Base-by-base conservation (phyloP, 805 yeast species). In the Cyberlindnera euphorbiiphila region DNA sequence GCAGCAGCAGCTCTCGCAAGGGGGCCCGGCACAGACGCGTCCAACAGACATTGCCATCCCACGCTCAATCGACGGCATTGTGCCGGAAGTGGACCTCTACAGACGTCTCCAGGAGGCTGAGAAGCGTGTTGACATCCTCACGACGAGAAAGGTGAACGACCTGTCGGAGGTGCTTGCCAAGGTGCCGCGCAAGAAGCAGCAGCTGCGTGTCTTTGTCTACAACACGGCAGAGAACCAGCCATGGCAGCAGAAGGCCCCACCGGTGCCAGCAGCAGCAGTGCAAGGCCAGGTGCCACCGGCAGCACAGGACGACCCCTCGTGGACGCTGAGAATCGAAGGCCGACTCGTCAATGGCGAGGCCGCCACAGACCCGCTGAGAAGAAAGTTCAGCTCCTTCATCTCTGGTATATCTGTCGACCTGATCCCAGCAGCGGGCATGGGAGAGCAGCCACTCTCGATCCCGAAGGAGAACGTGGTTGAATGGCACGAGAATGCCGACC, bases 171-270 rank as follows among this genome's bases (percentile, higher is more conserved):
- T 67, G 58, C 64, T 69, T 43, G 70, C 69, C 39, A 71, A 65
- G 49, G 51, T 63, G 24, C 52, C 51, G 7, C 53, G 49, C 21
- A 74, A 74, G 45, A 76, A 76, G 25, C 81, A 83, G 36, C 69
- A 72, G 11, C 69, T 93, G 50, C 75, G 98, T 39, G 74, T 93
- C 13, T 91, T 80, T 55, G 69, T 93, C 14, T 87, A 89, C 53
- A 87, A 85, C 56, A 81, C 86, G 5, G 68, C 83, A 21, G 85
- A 81, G 44, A 85, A 85, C 57, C 98, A 91, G 63, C 85, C 91
- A 29, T 93, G 98, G 98, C 91, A 84, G 25, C 89, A 96, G 95
- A n/a, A n/a, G n/a, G n/a, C n/a, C n/a, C 87, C 81, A 57, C 45
- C 46, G 39, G 37, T 45, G 35, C 59, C 49, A 32, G 56, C 41